Percentiles rank a stretch among this genome's conserved stretches.
phyloP scores from a whole-genome alignment of 345 rosid genomes.

The Atalantia buxifolia region DNA sequence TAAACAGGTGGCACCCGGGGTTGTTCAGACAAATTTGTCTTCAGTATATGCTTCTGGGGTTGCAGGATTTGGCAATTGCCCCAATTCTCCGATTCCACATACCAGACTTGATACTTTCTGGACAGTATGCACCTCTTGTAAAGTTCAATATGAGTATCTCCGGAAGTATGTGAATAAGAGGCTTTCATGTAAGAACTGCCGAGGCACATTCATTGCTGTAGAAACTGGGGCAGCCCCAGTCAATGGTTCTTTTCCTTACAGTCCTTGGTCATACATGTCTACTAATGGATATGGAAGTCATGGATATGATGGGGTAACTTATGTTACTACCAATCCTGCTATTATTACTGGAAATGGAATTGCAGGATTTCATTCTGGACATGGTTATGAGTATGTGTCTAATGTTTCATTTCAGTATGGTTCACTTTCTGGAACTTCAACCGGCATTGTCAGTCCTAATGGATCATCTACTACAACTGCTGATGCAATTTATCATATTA shows the following conservation, averaged over 20 bases:
- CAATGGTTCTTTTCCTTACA: constrained; percentile 71
- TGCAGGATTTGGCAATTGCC: constrained; percentile 41
- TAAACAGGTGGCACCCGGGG: constrained; percentile 32
- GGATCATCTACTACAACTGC: constrained; percentile 47
- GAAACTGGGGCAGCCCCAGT: constrained; percentile 86
- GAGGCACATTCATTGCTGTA: constrained; percentile 82
- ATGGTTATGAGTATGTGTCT: constrained; percentile 71
- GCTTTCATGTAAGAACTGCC: constrained; percentile 98
- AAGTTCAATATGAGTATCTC: constrained; percentile 95
- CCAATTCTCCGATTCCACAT: constrained; percentile 46
- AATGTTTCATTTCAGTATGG: constrained; percentile 79
- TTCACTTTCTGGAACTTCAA: constrained; percentile 55
- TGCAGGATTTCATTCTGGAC: constrained; percentile 67
- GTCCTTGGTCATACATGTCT: constrained; percentile 50
- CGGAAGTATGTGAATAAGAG: constrained; percentile 94
- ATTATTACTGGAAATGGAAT: constrained; percentile 53
- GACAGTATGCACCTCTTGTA: constrained; percentile 98
- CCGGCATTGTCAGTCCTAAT: constrained; percentile 51
- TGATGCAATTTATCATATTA: constrained; percentile 53
- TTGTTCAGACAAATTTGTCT: constrained; percentile 39
- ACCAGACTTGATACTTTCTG: constrained; percentile 85
- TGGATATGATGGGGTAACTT: constrained; percentile 62
- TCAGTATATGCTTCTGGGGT: constrained; percentile 46
- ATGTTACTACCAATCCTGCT: constrained; percentile 64
- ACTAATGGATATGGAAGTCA: constrained; percentile 60